Conservation (phyloP, 768 basidiomycete genomes). For the Phallus indusiatus region DNA sequence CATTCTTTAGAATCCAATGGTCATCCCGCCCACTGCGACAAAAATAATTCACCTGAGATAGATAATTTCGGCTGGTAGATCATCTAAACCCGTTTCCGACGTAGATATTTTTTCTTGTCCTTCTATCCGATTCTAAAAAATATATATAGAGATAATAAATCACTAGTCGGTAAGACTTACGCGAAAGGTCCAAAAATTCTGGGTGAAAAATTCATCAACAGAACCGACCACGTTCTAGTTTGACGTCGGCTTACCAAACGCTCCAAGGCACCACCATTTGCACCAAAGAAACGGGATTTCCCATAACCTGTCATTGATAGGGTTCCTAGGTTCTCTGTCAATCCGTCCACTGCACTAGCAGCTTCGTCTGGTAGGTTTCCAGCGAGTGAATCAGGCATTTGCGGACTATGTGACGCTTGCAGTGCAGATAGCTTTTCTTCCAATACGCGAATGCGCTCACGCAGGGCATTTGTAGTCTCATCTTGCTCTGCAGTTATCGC, state of each 20-base stretch:
- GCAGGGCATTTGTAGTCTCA: background rate
- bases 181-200: no score
- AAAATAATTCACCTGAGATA: background rate
- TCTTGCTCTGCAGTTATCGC: background rate
- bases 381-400: background rate
- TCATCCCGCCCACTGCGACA: background rate
- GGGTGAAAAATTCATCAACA: no score
- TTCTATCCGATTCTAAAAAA: background rate
- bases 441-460: constrained; percentile 1
- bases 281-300: constrained; percentile 4
- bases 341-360: background rate
- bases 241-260: background rate
- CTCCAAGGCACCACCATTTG: background rate
- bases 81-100: background rate
- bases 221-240: no score
- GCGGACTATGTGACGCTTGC: background rate
- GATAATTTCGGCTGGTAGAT: constrained; percentile 2
- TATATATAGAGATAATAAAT: no score
- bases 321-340: constrained; percentile 6
- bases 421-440: constrained; percentile 2
- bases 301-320: constrained; percentile 9
- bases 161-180: no score
- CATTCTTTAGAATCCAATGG: background rate
- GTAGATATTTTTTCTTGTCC: background rate
- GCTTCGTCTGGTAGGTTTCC: background rate